These are phyloP conservation scores for Fusarium ambrosium DNA, from an alignment of 2,329 filamentous ascomycete species.

Conservation along the genomic window DNA sequence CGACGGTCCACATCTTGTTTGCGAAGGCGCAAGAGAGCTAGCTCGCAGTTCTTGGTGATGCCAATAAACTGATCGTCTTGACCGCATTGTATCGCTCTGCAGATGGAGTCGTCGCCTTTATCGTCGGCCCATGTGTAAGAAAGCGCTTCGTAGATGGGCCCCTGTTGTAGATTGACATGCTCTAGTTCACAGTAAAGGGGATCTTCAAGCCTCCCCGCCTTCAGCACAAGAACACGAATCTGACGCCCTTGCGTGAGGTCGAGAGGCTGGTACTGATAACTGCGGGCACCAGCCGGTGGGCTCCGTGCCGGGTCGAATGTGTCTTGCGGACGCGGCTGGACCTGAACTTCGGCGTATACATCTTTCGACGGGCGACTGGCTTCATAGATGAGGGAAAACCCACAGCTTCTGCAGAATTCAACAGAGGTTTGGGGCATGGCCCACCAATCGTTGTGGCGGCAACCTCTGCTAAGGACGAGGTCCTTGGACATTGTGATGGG, in stretches of 20 bases:
- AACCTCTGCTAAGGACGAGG: neutral
- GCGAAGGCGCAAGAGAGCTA: neutral
- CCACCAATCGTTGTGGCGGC: conserved; percentile 1
- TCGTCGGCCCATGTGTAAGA: neutral
- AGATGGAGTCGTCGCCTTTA: neutral
- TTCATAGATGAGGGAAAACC: neutral
- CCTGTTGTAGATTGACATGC: neutral
- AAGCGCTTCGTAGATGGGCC: neutral
- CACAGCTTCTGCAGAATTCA: neutral
- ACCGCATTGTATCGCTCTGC: neutral
- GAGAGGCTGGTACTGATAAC: neutral
- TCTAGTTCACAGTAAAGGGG: neutral
- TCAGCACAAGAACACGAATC: neutral
- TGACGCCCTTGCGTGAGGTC: neutral
- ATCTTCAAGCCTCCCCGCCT: neutral
- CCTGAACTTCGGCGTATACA: neutral
- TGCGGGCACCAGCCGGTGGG: neutral
- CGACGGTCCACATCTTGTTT: neutral
- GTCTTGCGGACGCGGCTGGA: neutral
- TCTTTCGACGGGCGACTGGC: neutral
- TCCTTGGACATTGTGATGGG: neutral
- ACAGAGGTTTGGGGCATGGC: neutral
- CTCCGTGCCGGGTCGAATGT: neutral
- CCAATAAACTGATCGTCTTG: neutral
- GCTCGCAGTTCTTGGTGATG: neutral